Evolutionary conservation across 192 early-diverging fungal genomes (phyloP).

Genomic region (Kappamyces sp.): DNA sequence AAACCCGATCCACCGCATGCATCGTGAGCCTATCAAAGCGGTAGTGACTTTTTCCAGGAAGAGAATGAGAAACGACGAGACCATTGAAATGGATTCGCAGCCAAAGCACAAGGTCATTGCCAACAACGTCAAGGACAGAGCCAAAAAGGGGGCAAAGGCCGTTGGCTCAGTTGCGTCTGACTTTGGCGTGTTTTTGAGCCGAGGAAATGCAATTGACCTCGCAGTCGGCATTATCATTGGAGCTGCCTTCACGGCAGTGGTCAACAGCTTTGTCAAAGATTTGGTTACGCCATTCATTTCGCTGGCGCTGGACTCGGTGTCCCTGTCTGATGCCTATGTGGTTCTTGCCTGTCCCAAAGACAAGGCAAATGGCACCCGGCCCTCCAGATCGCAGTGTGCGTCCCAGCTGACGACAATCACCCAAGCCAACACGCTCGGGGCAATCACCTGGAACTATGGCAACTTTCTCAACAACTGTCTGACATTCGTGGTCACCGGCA

Average conservation of each 20-base stretch:
- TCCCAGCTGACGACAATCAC: constrained; percentile 13
- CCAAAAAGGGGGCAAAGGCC: constrained; percentile 21
- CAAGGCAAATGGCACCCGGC: constrained; percentile 5
- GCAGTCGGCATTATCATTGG: constrained; percentile 67
- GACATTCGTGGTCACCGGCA: no score
- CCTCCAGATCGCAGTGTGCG: not conserved
- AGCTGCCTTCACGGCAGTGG: constrained; percentile 51
- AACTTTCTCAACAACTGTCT: no score
- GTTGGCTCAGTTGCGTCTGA: constrained; percentile 46
- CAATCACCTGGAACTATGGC: constrained; percentile 47
- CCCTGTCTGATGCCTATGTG: constrained; percentile 29
- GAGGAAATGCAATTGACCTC: constrained; percentile 58
- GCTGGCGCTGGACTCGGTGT: constrained; percentile 39
- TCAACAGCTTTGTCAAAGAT: constrained; percentile 40
- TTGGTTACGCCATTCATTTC: constrained; percentile 59
- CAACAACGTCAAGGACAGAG: no score
- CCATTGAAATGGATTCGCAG: no score
- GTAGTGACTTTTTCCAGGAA: no score
- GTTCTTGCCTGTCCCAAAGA: constrained; percentile 24
- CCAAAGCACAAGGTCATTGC: no score
- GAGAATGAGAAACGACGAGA: no score
- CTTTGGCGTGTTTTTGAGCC: constrained; percentile 51
- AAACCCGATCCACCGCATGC: no score
- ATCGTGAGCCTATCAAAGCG: no score
- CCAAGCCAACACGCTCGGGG: constrained; percentile 39